phyloP scores from a whole-genome alignment of 352 stramenopile species.

The Pythium aquatile region DNA sequence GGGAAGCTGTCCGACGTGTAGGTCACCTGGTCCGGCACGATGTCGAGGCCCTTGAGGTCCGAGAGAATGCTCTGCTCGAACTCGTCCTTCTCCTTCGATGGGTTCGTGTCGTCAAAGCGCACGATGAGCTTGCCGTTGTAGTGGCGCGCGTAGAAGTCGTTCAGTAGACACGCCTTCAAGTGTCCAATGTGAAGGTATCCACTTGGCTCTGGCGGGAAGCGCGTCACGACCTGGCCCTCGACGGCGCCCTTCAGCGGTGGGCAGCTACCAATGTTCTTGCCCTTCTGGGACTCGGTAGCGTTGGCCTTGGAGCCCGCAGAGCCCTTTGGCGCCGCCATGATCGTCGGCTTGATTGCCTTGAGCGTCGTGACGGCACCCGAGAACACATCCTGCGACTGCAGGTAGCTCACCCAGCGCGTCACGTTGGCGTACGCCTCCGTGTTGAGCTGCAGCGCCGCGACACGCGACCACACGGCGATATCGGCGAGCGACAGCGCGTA shows the following conservation, averaged over 20 bases:
- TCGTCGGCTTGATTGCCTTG: conserved; percentile 42
- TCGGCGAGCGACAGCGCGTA: conserved; percentile 95
- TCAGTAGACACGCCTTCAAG: conserved; percentile 99
- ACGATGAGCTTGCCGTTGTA: conserved; percentile 98
- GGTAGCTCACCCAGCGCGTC: conserved; percentile 67
- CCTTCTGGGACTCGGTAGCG: conserved; percentile 47
- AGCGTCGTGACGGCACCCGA: conserved; percentile 45
- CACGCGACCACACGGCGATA: conserved; percentile 89
- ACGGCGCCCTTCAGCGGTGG: conserved; percentile 93
- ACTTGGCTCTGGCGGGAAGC: conserved; percentile 98
- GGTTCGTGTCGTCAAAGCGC: conserved; percentile 99
- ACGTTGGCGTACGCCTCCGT: conserved; percentile 63
- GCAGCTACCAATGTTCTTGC: conserved; percentile 88
- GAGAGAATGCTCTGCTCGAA: conserved; percentile 96
- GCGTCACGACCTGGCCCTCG: conserved; percentile 95
- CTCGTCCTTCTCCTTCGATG: conserved; percentile 99
- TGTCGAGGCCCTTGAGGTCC: conserved; percentile 86
- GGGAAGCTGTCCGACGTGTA: conserved; percentile 99
- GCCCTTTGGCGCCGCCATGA: conserved; percentile 18
- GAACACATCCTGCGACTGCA: conserved; percentile 64
- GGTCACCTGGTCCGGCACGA: conserved; percentile 80
- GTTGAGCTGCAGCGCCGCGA: conserved; percentile 50
- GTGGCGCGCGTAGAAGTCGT: conserved; percentile 98
- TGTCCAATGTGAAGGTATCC: conserved; percentile 99
- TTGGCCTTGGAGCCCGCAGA: conserved; percentile 13